Base-by-base conservation (phyloP, 2,329 filamentous ascomycete species). In the Diaporthe aspalathi region DNA sequence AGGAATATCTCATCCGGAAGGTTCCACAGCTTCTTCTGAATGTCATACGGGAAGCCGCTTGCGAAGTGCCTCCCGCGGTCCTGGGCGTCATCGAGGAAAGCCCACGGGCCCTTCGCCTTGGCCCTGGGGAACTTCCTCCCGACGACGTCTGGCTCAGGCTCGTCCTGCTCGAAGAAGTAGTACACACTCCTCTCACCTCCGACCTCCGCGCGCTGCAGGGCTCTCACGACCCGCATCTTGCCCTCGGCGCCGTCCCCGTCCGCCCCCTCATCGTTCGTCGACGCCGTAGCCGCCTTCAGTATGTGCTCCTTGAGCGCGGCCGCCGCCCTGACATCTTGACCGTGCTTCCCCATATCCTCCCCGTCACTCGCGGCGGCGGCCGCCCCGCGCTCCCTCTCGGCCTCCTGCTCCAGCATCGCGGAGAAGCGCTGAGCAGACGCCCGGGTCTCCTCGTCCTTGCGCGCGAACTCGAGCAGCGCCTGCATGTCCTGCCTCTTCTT, bases 1-100 rank as follows among this genome's bases (percentile, higher is more conserved):
- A 86, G 76, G 63, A 93, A 85, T 1, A 94, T 77, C 68, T 91
- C 86, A 72, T 93, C 88, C 0, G 92, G 89, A 16, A 94, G 78
- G 3, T 77, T 74, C 16, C 80, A 78, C 49, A 82, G 82, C 70
- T 80, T 79, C 5, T 78, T 76, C 20, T 88, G 81, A 17, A 91
- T 82, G 54, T 88, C 85, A 69, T 88, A 85, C 1, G 90, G 84
- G 70, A 92, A 81, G 1, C 92, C 92, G 24, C 89, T 90, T 29
- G 89, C 80, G 67, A 94, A 87, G 47, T 88, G 84, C 74, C 90
- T 87, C 68, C 88, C 83, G 63, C 91, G 86, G 49, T 84, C 82
- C 8, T 81, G 81, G 0, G 86, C 81, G 40, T 89, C 84, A 70
- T 79, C 78, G 5, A 90, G 78, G n/a, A 86, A 80, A 16, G 76